These are phyloP conservation scores for Phytophthora gonapodyides DNA, from an alignment of 352 stramenopile species.

Conservation along the genomic window DNA sequence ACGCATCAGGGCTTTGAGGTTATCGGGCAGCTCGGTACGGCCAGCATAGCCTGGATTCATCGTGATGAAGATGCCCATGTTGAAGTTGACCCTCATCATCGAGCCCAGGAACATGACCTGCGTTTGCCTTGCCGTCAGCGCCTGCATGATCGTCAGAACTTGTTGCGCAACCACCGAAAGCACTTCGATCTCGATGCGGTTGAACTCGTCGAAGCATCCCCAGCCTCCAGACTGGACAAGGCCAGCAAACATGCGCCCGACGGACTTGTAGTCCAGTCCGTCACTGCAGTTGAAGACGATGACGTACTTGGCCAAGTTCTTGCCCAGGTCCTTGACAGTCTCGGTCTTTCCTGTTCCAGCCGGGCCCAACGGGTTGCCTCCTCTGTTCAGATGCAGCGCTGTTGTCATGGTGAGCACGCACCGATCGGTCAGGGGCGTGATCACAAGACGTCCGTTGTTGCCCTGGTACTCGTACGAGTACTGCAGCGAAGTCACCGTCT, in stretches of 20 bases:
- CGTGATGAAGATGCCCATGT: slow-evolving; percentile 93
- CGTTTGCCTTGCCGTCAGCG: slow-evolving; percentile 72
- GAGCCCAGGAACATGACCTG: slow-evolving; percentile 87
- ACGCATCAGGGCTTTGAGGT: slow-evolving; percentile 87
- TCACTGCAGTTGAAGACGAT: slow-evolving; percentile 97
- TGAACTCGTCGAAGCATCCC: slow-evolving; percentile 97
- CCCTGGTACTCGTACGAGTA: slow-evolving; percentile 90
- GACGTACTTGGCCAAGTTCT: slow-evolving; percentile 94
- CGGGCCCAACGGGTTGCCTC: slow-evolving; percentile 91
- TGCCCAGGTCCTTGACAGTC: slow-evolving; percentile 94
- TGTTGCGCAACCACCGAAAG: slow-evolving; percentile 94
- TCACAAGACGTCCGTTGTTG: slow-evolving; percentile 90
- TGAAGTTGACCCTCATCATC: slow-evolving; percentile 86
- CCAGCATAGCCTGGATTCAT: slow-evolving; percentile 94
- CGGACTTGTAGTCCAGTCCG: slow-evolving; percentile 94
- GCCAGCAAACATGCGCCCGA: slow-evolving; percentile 93
- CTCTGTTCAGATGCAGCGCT: slow-evolving; percentile 90
- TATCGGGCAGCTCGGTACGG: slow-evolving; percentile 88
- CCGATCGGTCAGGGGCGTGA: slow-evolving; percentile 93
- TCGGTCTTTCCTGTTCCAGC: slow-evolving; percentile 95
- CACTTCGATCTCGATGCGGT: slow-evolving; percentile 96
- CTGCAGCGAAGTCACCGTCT: slow-evolving; percentile 84
- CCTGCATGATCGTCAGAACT: slow-evolving; percentile 91
- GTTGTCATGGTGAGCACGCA: slow-evolving; percentile 95
- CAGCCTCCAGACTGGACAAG: slow-evolving; percentile 93